Evolutionary conservation across 495 filamentous ascomycete genomes (phyloP).

Genomic region (Aspergillus baeticus): DNA sequence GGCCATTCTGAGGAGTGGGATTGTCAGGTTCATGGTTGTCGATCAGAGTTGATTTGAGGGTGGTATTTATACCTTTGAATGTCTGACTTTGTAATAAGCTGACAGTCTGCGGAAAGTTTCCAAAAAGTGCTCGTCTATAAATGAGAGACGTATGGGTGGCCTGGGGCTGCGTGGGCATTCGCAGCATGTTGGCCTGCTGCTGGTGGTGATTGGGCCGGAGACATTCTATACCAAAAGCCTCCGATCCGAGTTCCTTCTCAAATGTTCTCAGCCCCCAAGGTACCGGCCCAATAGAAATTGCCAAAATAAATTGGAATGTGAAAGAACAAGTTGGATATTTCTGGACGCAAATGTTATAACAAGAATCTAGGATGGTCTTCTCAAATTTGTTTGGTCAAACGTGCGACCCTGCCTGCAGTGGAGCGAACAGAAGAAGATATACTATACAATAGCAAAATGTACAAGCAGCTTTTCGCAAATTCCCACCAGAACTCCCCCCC

Average conservation of each 20-base stretch:
- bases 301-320: no score
- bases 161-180: no score
- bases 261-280: not conserved
- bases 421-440: not conserved
- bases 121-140: not conserved
- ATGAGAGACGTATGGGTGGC: no score
- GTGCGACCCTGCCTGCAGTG: no score
- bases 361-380: no score
- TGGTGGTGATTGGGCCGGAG: not conserved
- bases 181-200: not conserved
- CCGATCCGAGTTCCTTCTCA: not conserved
- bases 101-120: not conserved
- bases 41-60: not conserved
- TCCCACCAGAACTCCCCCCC: no score
- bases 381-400: not conserved
- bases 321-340: no score
- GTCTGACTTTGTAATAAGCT: no score
- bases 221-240: conserved; percentile 1
- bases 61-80: not conserved
- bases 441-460: no score
- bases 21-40: not conserved
- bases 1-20: not conserved
- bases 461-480: no score
- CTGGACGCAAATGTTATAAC: no score
- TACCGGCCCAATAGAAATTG: not conserved